Evolutionary conservation across 805 yeast species (phyloP), one percentile per base, ranked within the genome.

Genomic region (Pichia sporocuriosa): DNA sequence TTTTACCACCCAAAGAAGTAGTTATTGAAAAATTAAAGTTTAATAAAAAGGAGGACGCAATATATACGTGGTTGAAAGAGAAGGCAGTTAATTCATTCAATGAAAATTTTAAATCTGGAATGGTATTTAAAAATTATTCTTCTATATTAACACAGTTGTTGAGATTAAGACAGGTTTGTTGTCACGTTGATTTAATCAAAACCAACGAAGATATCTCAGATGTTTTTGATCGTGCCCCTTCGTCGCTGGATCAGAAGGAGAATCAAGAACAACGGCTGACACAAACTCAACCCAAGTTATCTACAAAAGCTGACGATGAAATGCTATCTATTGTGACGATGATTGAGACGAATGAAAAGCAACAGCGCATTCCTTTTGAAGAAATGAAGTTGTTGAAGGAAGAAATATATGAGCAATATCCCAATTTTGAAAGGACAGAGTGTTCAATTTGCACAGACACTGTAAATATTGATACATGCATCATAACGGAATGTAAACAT

Each of bases 381-480:
- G 53, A 54, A 26, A 41, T 52, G n/a, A 34, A 47, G 2, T 20
- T 31, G 13, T 15, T 62, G 16, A 60, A 58, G 24, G 45, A 52
- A 6, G 51, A 63, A 31, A 59, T 72, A 23, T 61, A 61, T 49
- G 38, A 46, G 13, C 46, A 50, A 20, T 65, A 71, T 40, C 58
- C 63, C 1, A 39, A 51, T 1, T 53, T 74, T 4, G 62, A 60
- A 3, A 71, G 70, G 10, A 58, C 76, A 2, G 96, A 88, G 59
- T 89, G 97, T 53, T 79, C 95, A 0, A 85, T 89, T 20, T 90
- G 97, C 59, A 72, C 79, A 2, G 75, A 75, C 22, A 81, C 86
- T 0, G 79, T 85, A 15, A 65, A 69, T 1, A 50, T 70, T 3
- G 62, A 69, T 1, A 75, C 77, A 23, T 63, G 67, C 27, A 67